phyloP scores from a whole-genome alignment of 805 yeast genomes.

The Pichia cephalocereana region DNA sequence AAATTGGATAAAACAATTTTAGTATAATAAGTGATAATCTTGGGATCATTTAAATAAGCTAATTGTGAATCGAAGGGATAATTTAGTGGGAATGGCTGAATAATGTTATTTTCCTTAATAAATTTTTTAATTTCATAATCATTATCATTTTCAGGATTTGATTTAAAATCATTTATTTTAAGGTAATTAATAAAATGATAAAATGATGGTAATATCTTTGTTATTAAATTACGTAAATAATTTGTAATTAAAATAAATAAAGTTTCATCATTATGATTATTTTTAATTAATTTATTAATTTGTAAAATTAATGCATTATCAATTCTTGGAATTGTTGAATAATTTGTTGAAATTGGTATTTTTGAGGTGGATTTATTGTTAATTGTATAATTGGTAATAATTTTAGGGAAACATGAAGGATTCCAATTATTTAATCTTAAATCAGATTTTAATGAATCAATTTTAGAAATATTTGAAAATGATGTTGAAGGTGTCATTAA shows the following conservation, averaged over 20 bases:
- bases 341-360: conserved; percentile 1
- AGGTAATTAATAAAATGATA: conserved; percentile 12
- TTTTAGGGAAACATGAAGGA: conserved; percentile 10
- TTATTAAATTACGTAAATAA: conserved; percentile 17
- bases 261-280: conserved; percentile 24
- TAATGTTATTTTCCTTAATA: conserved; percentile 17
- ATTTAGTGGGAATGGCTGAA: conserved; percentile 23
- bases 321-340: conserved; percentile 12
- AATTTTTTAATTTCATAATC: conserved; percentile 12
- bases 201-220: conserved; percentile 18
- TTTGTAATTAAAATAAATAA: conserved; percentile 17
- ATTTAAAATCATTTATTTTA: conserved; percentile 15
- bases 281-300: conserved; percentile 12
- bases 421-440: conserved; percentile 9
- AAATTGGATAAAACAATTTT: conserved; percentile 16
- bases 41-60: conserved; percentile 13
- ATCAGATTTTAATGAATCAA: conserved; percentile 8
- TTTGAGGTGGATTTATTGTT: no score
- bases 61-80: conserved; percentile 15
- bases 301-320: conserved; percentile 16
- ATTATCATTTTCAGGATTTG: conserved; percentile 10
- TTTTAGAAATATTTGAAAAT: conserved; percentile 1
- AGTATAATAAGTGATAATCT: conserved; percentile 13
- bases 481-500: conserved; percentile 28
- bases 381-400: background rate